A percentile compares a stretch with the other conserved stretches of the same genome.
These are phyloP conservation scores for Cymbopogon flexuosus DNA, from an alignment of 202 grass and related monocot genomes.

Conservation along the genomic window DNA sequence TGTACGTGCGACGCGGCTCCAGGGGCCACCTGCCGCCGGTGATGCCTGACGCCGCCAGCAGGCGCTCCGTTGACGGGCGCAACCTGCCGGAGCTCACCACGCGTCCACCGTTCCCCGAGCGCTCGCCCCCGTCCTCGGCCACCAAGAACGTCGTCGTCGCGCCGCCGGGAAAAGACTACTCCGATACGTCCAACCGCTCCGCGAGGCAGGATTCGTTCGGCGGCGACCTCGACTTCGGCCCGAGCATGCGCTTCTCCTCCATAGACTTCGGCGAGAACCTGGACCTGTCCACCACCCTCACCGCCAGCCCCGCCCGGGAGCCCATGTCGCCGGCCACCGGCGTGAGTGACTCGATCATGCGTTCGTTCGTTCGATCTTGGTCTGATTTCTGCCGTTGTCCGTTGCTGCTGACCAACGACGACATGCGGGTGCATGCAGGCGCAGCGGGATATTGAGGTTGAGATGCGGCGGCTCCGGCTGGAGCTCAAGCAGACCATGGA, in stretches of 20 bases:
- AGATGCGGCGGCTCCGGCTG: slow-evolving; percentile 76
- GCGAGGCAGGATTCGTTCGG: slow-evolving; percentile 31
- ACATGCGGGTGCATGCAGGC: slow-evolving; percentile 29
- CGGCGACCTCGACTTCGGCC: slow-evolving; percentile 57
- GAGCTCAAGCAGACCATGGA: slow-evolving; percentile 95
- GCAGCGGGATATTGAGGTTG: slow-evolving; percentile 58
- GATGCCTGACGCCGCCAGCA: slow-evolving; percentile 17
- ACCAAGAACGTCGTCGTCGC: neutral
- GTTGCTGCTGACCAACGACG: neutral
- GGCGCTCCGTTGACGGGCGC: slow-evolving; percentile 29
- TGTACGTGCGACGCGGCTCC: slow-evolving; percentile 35
- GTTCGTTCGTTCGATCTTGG: neutral
- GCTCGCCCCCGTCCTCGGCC: slow-evolving; percentile 24
- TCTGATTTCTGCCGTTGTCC: neutral
- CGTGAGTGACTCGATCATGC: neutral
- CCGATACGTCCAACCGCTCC: neutral
- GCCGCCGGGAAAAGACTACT: neutral
- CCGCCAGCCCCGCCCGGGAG: slow-evolving; percentile 33
- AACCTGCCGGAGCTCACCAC: slow-evolving; percentile 46
- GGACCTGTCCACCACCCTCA: slow-evolving; percentile 22
- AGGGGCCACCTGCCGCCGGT: slow-evolving; percentile 36
- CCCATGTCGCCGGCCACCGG: slow-evolving; percentile 36
- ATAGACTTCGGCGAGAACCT: slow-evolving; percentile 55
- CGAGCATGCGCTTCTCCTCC: slow-evolving; percentile 41
- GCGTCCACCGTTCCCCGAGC: slow-evolving; percentile 54